Base-by-base conservation (phyloP, 2,329 filamentous ascomycete genomes). In the Aureobasidium sp. region DNA sequence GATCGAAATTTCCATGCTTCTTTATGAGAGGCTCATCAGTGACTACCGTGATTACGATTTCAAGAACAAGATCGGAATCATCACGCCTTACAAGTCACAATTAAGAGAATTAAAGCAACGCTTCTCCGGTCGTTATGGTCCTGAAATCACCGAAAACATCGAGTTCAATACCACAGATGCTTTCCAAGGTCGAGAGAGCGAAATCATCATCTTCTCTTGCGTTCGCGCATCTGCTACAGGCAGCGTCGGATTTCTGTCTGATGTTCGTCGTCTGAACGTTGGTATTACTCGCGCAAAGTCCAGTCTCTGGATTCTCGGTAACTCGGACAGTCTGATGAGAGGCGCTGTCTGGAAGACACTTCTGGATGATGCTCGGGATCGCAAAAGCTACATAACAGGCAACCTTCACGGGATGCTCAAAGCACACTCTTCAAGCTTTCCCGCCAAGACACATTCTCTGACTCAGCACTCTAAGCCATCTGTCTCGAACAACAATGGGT, bases 101-200 rank as follows among this genome's bases (percentile, higher is more conserved):
- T 78, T 99, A 14, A 85, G 82, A 61, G 87, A 91, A 72, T 80
- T 99, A 62, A 91, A 89, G 65, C 79, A 81, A 50, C 85, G 86
- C 2, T 99, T 99, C 73, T 77, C 80, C 9, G 77, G 81, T 14
- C 81, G 80, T 47, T 97, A 89, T 69, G 91, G 93, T 39, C 84
- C 89, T 3, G 76, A 74, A 0, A 91, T 99, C 66, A 81, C 86
- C 29, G 86, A 89, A 36, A 82, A 83, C 25, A 88, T 99, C 66
- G 95, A 99, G 67, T 99, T 99, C 82, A 99, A 99, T 74, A 99
- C 94, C 0, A 99, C 94, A 0, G 94, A 99, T 76, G 95, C 94
- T 21, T 99, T 97, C 74, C 91, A 99, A 74, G 94, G 94, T 65
- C 86, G 95, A 67, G 94, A 99, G 75, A 94, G 91, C 70, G 94